These are phyloP conservation scores for Dictyostelium purpureum DNA, from an alignment of 78 protist genomes.

Conservation along the genomic window DNA sequence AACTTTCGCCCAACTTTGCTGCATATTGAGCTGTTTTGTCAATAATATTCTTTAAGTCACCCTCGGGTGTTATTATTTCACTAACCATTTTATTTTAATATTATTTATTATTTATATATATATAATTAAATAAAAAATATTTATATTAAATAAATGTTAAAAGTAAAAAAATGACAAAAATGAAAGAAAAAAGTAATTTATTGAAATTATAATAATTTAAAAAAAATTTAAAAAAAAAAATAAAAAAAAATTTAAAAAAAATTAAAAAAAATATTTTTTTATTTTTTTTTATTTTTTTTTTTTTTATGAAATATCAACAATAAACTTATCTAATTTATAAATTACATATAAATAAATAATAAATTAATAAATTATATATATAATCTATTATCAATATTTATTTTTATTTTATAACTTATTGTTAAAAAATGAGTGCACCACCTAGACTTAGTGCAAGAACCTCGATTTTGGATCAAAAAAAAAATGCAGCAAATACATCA, in stretches of 20 bases:
- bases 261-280: background rate
- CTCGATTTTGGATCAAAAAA: slow-evolving; percentile 54
- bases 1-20: slow-evolving; percentile 77
- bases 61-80: background rate
- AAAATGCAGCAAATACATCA: background rate
- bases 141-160: too few relatives aligned
- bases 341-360: background rate
- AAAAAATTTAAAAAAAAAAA: background rate
- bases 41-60: slow-evolving; percentile 24
- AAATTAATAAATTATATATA: too few relatives aligned
- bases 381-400: too few relatives aligned
- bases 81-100: background rate
- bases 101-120: background rate
- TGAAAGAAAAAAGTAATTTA: background rate
- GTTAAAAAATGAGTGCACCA: slow-evolving; percentile 11
- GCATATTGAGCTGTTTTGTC: slow-evolving; percentile 80
- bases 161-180: background rate
- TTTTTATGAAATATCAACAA: background rate
- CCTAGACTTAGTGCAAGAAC: slow-evolving; percentile 74
- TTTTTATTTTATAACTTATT: background rate
- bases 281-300: background rate
- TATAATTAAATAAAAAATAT: too few relatives aligned
- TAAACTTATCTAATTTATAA: background rate
- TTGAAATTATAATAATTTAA: background rate
- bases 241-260: background rate